phyloP scores from a whole-genome alignment of 495 filamentous ascomycete species.

The Pyronema omphalodes region DNA sequence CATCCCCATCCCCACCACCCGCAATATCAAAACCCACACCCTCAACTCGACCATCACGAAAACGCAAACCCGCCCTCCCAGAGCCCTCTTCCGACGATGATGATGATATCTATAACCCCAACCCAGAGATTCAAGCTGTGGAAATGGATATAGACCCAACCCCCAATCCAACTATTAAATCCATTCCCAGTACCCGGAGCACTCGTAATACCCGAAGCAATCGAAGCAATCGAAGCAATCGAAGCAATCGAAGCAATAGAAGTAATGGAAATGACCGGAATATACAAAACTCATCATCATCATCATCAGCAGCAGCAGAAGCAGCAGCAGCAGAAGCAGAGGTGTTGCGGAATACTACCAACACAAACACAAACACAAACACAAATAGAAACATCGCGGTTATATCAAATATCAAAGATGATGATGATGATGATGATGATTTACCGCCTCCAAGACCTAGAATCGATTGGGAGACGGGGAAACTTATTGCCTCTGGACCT shows the following conservation, averaged over 20 bases:
- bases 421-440: constrained; percentile 23
- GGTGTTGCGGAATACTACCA: constrained; percentile 5
- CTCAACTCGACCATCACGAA: constrained; percentile 2
- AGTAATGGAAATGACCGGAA: too few species aligned
- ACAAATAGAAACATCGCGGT: too few species aligned
- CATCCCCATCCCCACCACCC: background rate
- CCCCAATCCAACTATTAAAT: too few species aligned
- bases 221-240: too few species aligned
- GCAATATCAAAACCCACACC: constrained; percentile 6
- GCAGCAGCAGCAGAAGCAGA: too few species aligned
- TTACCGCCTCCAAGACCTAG: constrained; percentile 17
- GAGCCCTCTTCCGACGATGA: constrained; percentile 14
- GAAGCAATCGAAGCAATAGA: constrained; percentile 16
- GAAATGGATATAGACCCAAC: constrained; percentile 15
- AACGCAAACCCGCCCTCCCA: constrained; percentile 11
- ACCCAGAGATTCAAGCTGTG: background rate
- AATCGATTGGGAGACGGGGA: background rate
- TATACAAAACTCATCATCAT: too few species aligned
- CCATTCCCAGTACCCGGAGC: too few species aligned
- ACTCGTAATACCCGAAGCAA: too few species aligned
- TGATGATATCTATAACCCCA: background rate
- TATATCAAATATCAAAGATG: background rate
- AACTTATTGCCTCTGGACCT: background rate
- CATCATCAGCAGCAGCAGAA: too few species aligned
- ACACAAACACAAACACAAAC: too few species aligned